Evolutionary conservation across 2,329 filamentous ascomycete genomes (phyloP).

Genomic region (Knufia fluminis): DNA sequence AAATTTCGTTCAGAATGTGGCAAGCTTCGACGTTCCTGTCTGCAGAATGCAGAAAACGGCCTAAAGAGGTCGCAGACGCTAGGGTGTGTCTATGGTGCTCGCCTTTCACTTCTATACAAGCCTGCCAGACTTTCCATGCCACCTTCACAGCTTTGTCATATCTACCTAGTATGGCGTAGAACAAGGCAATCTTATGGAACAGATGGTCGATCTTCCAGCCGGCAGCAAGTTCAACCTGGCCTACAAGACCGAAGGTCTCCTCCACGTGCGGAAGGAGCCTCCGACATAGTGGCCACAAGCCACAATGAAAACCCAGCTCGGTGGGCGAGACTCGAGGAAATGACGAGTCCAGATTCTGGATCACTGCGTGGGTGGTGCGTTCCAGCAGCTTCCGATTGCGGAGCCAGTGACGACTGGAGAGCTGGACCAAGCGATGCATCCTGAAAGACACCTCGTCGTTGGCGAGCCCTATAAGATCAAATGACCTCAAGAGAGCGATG

Average conservation of each 20-base stretch:
- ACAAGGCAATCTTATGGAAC: neutral
- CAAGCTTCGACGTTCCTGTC: neutral
- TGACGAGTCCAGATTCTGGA: neutral
- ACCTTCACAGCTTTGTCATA: neutral
- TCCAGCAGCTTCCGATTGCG: neutral
- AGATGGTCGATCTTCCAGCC: neutral
- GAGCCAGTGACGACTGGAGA: neutral
- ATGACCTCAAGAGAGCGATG: slow-evolving; percentile 20
- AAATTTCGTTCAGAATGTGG: neutral
- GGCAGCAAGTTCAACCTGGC: neutral
- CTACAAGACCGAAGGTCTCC: neutral
- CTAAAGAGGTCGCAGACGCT: neutral
- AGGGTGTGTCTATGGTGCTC: neutral
- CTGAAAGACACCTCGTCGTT: neutral
- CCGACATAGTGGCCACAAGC: neutral
- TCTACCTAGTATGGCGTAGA: neutral
- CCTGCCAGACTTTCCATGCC: neutral
- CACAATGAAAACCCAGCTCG: neutral
- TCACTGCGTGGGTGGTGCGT: neutral
- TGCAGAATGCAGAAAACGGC: neutral
- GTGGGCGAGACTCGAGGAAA: neutral
- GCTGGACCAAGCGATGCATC: slow-evolving; percentile 3
- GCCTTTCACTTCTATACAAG: neutral
- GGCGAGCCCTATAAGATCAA: neutral
- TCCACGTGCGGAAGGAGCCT: neutral